Evolutionary conservation across 371 early-diverging fungal genomes (phyloP).

Genomic region (Nematocida ausubeli): DNA sequence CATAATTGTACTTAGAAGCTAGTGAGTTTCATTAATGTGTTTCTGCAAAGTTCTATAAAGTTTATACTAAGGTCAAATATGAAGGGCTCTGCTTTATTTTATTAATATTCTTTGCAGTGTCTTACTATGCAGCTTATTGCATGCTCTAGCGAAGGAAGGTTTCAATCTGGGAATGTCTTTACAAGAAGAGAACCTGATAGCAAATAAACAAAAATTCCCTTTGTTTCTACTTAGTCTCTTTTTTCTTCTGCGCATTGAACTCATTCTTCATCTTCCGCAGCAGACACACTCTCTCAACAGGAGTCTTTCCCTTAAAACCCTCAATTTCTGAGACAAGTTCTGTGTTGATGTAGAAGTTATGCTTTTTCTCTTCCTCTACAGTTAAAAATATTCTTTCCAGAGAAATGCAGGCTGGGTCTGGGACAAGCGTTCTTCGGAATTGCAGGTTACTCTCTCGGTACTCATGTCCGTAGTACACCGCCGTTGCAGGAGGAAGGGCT

Average conservation of each 20-base stretch:
- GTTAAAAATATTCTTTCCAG: conserved; percentile 52
- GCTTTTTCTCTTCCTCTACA: conserved; percentile 53
- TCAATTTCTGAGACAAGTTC: neutral
- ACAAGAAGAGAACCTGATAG: no score
- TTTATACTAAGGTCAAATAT: no score
- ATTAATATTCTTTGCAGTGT: no score
- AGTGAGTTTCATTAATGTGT: no score
- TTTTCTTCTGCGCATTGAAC: neutral
- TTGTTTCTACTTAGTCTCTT: no score
- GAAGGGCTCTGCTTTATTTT: no score
- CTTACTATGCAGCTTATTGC: no score
- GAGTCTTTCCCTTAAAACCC: conserved; percentile 27
- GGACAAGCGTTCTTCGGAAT: conserved; percentile 45
- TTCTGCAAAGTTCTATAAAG: no score
- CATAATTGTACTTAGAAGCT: no score
- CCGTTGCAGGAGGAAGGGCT: conserved; percentile 16
- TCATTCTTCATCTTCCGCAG: conserved; percentile 23
- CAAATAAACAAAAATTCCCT: no score
- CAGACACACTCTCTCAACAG: neutral
- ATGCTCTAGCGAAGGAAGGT: no score
- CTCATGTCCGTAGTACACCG: conserved; percentile 67
- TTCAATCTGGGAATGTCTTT: no score
- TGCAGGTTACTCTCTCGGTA: conserved; percentile 57
- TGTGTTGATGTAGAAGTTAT: conserved; percentile 60
- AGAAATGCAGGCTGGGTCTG: conserved; percentile 2